Evolutionary conservation across 345 rosid species (phyloP).

Genomic region (Populus alba): DNA sequence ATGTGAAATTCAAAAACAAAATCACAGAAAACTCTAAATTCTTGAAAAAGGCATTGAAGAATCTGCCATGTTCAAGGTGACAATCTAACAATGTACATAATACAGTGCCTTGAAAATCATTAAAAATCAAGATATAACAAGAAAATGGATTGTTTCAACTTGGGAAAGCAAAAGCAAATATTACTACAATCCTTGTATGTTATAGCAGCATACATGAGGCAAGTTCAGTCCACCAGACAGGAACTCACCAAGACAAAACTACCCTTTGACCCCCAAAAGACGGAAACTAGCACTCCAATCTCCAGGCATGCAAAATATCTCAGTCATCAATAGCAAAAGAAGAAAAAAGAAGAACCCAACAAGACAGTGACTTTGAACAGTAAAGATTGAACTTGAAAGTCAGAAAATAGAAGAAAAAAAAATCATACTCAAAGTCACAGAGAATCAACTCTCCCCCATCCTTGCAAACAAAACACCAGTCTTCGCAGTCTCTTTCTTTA

Average conservation of each 20-base stretch:
- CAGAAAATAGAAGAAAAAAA: not conserved
- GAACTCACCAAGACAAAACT: not conserved
- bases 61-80: not conserved
- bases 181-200: not conserved
- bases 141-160: not conserved
- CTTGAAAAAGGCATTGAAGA: not conserved
- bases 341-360: not conserved
- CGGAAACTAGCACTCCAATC: not conserved
- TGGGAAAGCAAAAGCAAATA: not conserved
- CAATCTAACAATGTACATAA: not conserved
- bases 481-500: constrained; percentile 18
- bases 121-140: not conserved
- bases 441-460: constrained; percentile 29
- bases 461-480: constrained; percentile 26
- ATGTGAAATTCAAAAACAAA: not conserved
- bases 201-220: not conserved
- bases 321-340: not conserved
- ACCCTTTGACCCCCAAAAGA: not conserved
- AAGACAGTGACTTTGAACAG: not conserved
- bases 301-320: not conserved
- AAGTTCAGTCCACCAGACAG: not conserved
- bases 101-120: not conserved
- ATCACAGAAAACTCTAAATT: not conserved
- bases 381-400: not conserved
- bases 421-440: constrained; percentile 16